These are phyloP conservation scores for Lipomyces yamadae DNA, from an alignment of 805 yeast species.

Conservation along the genomic window DNA sequence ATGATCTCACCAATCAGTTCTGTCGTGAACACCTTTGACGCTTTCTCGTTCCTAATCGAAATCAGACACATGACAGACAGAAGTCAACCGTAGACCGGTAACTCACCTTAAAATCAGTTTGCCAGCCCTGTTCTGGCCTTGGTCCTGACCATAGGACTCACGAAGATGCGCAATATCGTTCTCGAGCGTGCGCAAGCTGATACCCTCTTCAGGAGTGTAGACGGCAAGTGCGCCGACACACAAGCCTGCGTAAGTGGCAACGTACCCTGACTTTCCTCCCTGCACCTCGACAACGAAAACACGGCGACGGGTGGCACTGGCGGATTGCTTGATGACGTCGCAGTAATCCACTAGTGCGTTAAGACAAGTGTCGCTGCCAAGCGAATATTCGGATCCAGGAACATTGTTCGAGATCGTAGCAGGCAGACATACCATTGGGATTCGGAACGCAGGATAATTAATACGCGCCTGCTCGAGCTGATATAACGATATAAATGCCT, in stretches of 20 bases:
- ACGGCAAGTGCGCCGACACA: slow-evolving; percentile 91
- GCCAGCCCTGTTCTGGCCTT: slow-evolving; percentile 82
- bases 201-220: slow-evolving; percentile 87
- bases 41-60: slow-evolving; percentile 61
- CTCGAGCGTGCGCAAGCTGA: slow-evolving; percentile 67
- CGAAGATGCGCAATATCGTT: slow-evolving; percentile 74
- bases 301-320: slow-evolving; percentile 90
- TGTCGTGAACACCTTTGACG: slow-evolving; percentile 81
- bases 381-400: slow-evolving; percentile 97
- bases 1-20: slow-evolving; percentile 82
- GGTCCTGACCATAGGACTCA: slow-evolving; percentile 70
- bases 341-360: slow-evolving; percentile 89
- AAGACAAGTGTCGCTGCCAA: slow-evolving; percentile 95
- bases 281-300: slow-evolving; percentile 97
- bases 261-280: slow-evolving; percentile 95
- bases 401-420: slow-evolving; percentile 97
- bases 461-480: slow-evolving; percentile 77
- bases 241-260: slow-evolving; percentile 83
- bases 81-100: not conserved
- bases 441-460: slow-evolving; percentile 86
- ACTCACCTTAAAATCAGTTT: slow-evolving; percentile 69
- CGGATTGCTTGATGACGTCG: slow-evolving; percentile 92
- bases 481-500: slow-evolving; percentile 86
- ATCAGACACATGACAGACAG: not conserved
- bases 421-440: slow-evolving; percentile 92